phyloP scores from a whole-genome alignment of 148 eudicot genomes.

The Persicaria maculosa region DNA sequence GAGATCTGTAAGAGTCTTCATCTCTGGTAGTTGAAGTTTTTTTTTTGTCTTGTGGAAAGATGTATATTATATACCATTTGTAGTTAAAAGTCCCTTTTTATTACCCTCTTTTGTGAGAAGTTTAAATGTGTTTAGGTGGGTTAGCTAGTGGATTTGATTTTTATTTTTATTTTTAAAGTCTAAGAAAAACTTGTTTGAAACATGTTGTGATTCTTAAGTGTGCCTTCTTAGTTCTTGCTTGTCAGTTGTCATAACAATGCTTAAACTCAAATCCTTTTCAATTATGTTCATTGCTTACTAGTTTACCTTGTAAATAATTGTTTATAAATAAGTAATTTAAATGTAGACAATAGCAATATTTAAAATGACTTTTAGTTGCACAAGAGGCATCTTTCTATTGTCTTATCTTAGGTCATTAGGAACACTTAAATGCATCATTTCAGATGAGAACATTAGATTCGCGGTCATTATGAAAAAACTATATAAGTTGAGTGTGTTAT shows the following conservation, averaged over 20 bases:
- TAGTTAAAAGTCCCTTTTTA: slow-evolving; percentile 2
- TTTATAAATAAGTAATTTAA: no score
- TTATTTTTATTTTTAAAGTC: neutral
- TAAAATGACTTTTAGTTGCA: no score
- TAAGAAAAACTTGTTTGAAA: slow-evolving; percentile 9
- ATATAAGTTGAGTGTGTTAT: no score
- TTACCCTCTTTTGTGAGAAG: neutral
- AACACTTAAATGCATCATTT: no score
- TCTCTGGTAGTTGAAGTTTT: neutral
- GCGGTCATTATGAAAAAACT: no score
- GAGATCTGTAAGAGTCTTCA: neutral
- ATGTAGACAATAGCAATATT: no score
- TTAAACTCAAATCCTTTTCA: neutral
- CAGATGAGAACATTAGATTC: no score
- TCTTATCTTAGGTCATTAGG: no score
- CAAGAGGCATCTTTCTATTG: no score
- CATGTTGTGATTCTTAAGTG: neutral
- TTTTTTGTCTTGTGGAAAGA: neutral
- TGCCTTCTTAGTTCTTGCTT: neutral
- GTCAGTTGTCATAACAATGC: neutral
- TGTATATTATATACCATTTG: slow-evolving; percentile 5
- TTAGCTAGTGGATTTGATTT: slow-evolving; percentile 2
- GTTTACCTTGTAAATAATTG: no score
- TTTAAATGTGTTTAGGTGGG: slow-evolving; percentile 5
- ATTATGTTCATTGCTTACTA: neutral